A percentile compares a stretch with the other conserved stretches of the same genome.
Evolutionary conservation across 805 yeast species (phyloP).

Genomic region (Saccharomycopsis amapae): DNA sequence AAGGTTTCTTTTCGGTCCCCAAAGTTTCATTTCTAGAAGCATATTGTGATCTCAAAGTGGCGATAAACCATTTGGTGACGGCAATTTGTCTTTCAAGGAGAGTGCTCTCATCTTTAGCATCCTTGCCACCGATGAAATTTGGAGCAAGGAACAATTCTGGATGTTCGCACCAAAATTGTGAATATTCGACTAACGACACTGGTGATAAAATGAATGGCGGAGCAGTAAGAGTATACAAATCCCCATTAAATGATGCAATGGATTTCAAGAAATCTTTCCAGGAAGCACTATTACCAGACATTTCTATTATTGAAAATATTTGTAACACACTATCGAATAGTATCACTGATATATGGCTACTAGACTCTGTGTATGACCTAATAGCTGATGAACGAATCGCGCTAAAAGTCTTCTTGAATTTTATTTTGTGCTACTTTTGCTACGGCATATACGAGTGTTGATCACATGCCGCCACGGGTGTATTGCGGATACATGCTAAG

Average conservation of each 20-base stretch:
- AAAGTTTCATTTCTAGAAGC: constrained; percentile 84
- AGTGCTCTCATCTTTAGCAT: constrained; percentile 36
- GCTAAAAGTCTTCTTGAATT: no score
- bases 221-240: constrained; percentile 87
- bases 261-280: constrained; percentile 92
- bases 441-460: no score
- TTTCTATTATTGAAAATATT: no score
- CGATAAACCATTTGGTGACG: constrained; percentile 85
- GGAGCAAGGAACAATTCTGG: constrained; percentile 79
- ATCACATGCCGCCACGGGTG: no score
- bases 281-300: constrained; percentile 35
- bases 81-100: constrained; percentile 65
- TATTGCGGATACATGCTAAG: no score
- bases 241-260: constrained; percentile 88
- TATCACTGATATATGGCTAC: no score
- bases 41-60: constrained; percentile 88
- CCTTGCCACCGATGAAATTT: constrained; percentile 37
- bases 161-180: constrained; percentile 95
- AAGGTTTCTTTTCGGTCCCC: constrained; percentile 96
- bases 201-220: constrained; percentile 96
- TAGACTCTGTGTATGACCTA: no score
- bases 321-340: no score
- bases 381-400: no score
- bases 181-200: constrained; percentile 80
- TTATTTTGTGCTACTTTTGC: no score